Conservation (phyloP, 2,329 filamentous ascomycete species). For the Phialophora verrucosa region DNA sequence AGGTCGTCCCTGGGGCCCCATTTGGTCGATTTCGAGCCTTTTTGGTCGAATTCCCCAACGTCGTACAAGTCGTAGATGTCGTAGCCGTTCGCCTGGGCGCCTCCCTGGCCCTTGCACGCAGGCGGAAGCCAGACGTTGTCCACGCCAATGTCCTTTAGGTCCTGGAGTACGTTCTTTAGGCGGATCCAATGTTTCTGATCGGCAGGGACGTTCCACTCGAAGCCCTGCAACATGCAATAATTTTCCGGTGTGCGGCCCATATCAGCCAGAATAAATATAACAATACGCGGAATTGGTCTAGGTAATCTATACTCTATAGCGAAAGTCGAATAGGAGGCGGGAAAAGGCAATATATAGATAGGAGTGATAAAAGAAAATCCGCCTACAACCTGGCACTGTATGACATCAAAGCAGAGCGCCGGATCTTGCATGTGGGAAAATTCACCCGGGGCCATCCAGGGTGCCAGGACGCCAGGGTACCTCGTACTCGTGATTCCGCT, state of each 20-base stretch:
- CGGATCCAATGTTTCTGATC: constrained; percentile 67
- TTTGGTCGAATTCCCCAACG: constrained; percentile 74
- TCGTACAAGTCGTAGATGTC: constrained; percentile 74
- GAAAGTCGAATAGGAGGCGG: not conserved
- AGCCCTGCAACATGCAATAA: constrained; percentile 69
- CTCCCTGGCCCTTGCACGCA: constrained; percentile 69
- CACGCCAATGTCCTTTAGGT: constrained; percentile 65
- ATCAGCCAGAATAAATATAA: not conserved
- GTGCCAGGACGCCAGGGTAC: not conserved
- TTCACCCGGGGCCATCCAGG: not conserved
- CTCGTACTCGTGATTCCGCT: not conserved
- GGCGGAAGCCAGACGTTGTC: constrained; percentile 72
- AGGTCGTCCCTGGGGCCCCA: constrained; percentile 72
- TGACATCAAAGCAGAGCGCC: not conserved
- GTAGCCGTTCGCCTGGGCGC: constrained; percentile 67
- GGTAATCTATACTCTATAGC: not conserved
- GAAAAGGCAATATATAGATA: constrained; percentile 4
- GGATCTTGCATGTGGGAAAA: not conserved
- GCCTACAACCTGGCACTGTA: not conserved
- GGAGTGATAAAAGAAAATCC: not conserved
- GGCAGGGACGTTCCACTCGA: constrained; percentile 72
- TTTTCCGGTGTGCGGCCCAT: constrained; percentile 47
- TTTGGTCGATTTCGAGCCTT: constrained; percentile 67
- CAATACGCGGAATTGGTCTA: not conserved
- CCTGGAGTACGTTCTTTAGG: constrained; percentile 58